Percentiles rank a stretch among this genome's conserved stretches.
Evolutionary conservation across 2,329 filamentous ascomycete genomes (phyloP).

Genomic region (Knufia petricola): DNA sequence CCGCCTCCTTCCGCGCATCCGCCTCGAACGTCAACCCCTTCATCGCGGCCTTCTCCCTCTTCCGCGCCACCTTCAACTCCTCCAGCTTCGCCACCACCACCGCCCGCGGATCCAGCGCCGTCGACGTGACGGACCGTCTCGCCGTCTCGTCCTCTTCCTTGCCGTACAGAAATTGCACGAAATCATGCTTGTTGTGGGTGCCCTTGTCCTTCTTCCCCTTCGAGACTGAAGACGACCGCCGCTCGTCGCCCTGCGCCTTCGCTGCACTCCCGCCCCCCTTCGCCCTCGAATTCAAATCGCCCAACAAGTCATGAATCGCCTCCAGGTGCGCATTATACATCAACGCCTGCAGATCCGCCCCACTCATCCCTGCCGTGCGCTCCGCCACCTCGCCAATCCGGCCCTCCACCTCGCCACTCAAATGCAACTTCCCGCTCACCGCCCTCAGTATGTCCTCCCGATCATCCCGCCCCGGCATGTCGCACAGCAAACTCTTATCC

Average conservation of each 20-base stretch:
- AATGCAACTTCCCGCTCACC: slow-evolving; percentile 68
- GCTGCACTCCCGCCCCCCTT: too few relatives aligned
- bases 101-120: slow-evolving; percentile 64
- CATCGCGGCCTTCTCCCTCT: slow-evolving; percentile 21
- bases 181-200: slow-evolving; percentile 46
- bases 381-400: slow-evolving; percentile 64
- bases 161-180: slow-evolving; percentile 79
- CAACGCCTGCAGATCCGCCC: slow-evolving; percentile 87
- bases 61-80: slow-evolving; percentile 60
- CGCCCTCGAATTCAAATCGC: slow-evolving; percentile 33
- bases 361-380: slow-evolving; percentile 80
- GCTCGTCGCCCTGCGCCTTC: too few relatives aligned
- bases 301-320: slow-evolving; percentile 87
- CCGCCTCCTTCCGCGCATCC: slow-evolving; percentile 20
- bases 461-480: slow-evolving; percentile 71
- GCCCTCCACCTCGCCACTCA: slow-evolving; percentile 56
- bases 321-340: slow-evolving; percentile 95
- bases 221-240: too few relatives aligned
- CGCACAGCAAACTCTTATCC: slow-evolving; percentile 87
- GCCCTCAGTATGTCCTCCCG: slow-evolving; percentile 80
- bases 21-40: slow-evolving; percentile 15
- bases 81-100: slow-evolving; percentile 73
- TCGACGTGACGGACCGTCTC: slow-evolving; percentile 32
- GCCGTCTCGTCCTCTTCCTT: slow-evolving; percentile 42
- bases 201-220: slow-evolving; percentile 14